Evolutionary conservation across 192 early-diverging fungal species (phyloP).

Genomic region (Coemansia erecta): DNA sequence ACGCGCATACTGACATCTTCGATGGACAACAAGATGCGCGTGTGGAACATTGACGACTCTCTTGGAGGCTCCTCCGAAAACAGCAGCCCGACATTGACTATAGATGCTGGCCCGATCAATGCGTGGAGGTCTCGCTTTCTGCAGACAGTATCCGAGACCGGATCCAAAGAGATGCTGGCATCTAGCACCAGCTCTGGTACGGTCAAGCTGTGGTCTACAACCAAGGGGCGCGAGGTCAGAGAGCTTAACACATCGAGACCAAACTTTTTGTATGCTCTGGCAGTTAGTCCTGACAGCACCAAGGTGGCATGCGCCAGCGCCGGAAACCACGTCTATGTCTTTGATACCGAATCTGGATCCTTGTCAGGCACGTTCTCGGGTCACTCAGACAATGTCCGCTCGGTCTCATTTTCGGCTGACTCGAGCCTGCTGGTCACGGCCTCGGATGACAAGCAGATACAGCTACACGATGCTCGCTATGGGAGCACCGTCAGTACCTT

Average conservation of each 20-base stretch:
- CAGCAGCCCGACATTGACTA: conserved; percentile 16
- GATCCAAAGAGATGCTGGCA: conserved; percentile 19
- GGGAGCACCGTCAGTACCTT: conserved; percentile 37
- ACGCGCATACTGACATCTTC: conserved; percentile 42
- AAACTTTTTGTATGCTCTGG: conserved; percentile 41
- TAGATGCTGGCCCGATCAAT: conserved; percentile 37
- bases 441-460: conserved; percentile 51
- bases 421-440: conserved; percentile 38
- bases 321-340: conserved; percentile 37
- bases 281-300: conserved; percentile 37
- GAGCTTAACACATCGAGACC: conserved; percentile 50
- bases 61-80: not conserved
- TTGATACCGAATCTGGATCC: conserved; percentile 32
- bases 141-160: conserved; percentile 3
- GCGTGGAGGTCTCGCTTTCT: conserved; percentile 49
- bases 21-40: conserved; percentile 48
- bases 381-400: conserved; percentile 50
- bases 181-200: conserved; percentile 41
- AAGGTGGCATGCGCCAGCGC: conserved; percentile 43
- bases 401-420: conserved; percentile 43
- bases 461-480: conserved; percentile 43
- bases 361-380: conserved; percentile 41
- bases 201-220: conserved; percentile 40
- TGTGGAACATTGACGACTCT: conserved; percentile 32
- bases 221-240: conserved; percentile 15